Evolutionary conservation across 176 grass and related monocot genomes (phyloP).

Genomic region (Lolium multiflorum): DNA sequence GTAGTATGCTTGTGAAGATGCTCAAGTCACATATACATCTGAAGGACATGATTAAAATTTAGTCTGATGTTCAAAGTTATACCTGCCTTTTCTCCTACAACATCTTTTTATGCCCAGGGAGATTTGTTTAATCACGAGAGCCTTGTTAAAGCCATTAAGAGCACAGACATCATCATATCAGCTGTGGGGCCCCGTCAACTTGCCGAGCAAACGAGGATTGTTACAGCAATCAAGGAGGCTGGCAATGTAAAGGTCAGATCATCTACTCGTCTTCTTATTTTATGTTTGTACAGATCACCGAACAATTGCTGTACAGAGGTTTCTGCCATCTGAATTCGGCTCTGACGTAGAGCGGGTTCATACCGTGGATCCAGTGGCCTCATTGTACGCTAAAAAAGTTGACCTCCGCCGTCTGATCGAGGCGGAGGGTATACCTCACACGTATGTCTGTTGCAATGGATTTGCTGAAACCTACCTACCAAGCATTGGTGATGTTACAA

Average conservation of each 20-base stretch:
- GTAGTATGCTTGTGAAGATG: not conserved
- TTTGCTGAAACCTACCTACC: not conserved
- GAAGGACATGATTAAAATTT: not conserved
- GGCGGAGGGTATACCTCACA: not conserved
- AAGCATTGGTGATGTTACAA: conserved; percentile 1
- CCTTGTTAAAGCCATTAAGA: conserved; percentile 1
- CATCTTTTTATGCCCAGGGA: conserved; percentile 3
- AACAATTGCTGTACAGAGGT: not conserved
- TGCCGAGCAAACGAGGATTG: conserved; percentile 10
- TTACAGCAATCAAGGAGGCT: not conserved
- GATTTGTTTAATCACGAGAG: conserved; percentile 3
- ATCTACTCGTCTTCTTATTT: not conserved
- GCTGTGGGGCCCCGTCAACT: not conserved
- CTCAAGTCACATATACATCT: not conserved
- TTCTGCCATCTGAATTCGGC: conserved; percentile 10
- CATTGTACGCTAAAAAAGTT: not conserved
- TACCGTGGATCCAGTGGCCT: not conserved
- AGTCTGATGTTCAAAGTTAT: not conserved
- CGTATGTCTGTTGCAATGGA: not conserved
- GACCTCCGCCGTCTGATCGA: not conserved
- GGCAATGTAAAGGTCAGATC: conserved; percentile 6
- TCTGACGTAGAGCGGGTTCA: not conserved
- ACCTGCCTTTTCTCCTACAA: not conserved
- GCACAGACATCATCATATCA: not conserved
- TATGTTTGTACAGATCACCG: not conserved